These are phyloP conservation scores for Mucor velutinosus DNA, from an alignment of 371 early-diverging fungal species.

Conservation along the genomic window DNA sequence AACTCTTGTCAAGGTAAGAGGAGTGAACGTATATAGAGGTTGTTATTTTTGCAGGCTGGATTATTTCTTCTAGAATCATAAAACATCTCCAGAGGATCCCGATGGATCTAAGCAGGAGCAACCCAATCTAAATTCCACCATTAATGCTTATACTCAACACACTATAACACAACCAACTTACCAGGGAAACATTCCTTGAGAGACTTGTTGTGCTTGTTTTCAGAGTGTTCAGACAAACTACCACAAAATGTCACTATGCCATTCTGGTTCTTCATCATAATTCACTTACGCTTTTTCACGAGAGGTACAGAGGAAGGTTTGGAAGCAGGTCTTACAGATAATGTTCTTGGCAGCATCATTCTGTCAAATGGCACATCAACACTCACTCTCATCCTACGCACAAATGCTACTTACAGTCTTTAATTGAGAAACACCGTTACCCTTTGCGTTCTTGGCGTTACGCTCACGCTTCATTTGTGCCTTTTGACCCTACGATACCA, in stretches of 20 bases:
- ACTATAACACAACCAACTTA: conserved; percentile 17
- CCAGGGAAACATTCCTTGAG: conserved; percentile 84
- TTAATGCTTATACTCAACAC: neutral
- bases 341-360: conserved; percentile 83
- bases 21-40: neutral
- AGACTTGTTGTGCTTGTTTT: conserved; percentile 82
- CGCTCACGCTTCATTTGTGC: conserved; percentile 79
- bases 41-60: neutral
- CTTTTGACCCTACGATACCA: conserved; percentile 65
- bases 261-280: neutral
- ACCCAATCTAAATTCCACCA: conserved; percentile 10
- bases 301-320: conserved; percentile 85
- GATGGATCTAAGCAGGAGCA: conserved; percentile 5
- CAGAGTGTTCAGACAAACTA: conserved; percentile 73
- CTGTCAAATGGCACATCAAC: conserved; percentile 29
- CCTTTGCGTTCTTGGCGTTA: conserved; percentile 60
- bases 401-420: conserved; percentile 61
- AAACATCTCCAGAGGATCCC: neutral
- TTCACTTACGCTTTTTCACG: conserved; percentile 70
- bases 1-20: neutral
- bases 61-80: neutral
- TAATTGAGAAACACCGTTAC: conserved; percentile 65
- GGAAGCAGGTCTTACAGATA: conserved; percentile 76
- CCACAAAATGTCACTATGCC: neutral
- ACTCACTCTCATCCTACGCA: neutral